phyloP scores from a whole-genome alignment of 2,329 filamentous ascomycete species.

The Ramularia endophylla region DNA sequence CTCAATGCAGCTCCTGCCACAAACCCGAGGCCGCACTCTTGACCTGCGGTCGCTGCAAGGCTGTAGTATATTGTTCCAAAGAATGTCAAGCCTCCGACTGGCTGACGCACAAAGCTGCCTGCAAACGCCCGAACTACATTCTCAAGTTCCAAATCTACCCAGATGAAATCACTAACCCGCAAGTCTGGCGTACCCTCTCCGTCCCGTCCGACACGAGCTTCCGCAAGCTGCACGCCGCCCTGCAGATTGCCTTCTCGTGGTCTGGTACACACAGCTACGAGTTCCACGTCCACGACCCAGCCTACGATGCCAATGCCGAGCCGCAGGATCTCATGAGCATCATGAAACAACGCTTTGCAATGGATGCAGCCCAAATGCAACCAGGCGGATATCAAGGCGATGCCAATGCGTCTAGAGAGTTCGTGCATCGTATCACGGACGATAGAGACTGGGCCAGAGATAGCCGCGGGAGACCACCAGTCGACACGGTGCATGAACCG shows the following conservation, averaged over 20 bases:
- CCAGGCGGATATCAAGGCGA: slow-evolving; percentile 3
- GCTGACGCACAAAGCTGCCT: slow-evolving; percentile 14
- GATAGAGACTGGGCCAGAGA: too few species aligned
- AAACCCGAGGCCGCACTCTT: too few species aligned
- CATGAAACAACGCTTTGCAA: slow-evolving; percentile 2
- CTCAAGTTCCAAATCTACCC: slow-evolving; percentile 18
- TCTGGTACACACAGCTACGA: slow-evolving; percentile 21
- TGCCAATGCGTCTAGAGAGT: slow-evolving; percentile 4
- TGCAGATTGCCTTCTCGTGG: slow-evolving; percentile 28
- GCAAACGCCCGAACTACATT: slow-evolving; percentile 24
- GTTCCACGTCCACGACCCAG: slow-evolving; percentile 16
- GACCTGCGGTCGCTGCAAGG: slow-evolving; percentile 8
- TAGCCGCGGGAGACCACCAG: too few species aligned
- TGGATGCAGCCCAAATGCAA: slow-evolving; percentile 4
- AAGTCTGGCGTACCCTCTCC: slow-evolving; percentile 23
- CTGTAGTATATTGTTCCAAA: slow-evolving; percentile 8
- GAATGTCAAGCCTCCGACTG: slow-evolving; percentile 16
- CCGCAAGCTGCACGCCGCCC: slow-evolving; percentile 21
- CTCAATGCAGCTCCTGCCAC: too few species aligned
- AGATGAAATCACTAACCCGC: slow-evolving; percentile 16
- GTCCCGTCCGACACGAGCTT: slow-evolving; percentile 22
- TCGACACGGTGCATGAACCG: slow-evolving; percentile 10
- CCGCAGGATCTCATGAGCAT: slow-evolving; percentile 1
- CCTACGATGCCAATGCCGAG: slow-evolving; percentile 1
- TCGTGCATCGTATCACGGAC: slow-evolving; percentile 6